Percentiles rank a stretch among this genome's conserved stretches.
phyloP scores from a whole-genome alignment of 2,329 filamentous ascomycete genomes.

The Ophiosphaerella herpotricha region DNA sequence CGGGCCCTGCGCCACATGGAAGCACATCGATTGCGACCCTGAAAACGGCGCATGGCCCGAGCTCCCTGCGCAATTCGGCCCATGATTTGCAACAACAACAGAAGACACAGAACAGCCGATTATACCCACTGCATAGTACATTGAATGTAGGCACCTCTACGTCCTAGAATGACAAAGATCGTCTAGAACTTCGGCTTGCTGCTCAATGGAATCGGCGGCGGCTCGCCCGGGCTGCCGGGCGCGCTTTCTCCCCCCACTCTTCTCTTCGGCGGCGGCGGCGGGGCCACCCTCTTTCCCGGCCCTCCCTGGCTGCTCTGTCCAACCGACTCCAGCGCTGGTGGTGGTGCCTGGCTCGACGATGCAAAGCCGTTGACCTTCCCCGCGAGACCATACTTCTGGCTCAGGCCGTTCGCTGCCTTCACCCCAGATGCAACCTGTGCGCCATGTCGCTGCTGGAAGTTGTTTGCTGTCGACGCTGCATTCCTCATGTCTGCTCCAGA shows the following conservation, averaged over 20 bases:
- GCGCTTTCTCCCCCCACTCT: slow-evolving; percentile 49
- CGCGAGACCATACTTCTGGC: slow-evolving; percentile 65
- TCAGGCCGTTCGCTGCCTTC: slow-evolving; percentile 60
- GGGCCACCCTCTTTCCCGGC: slow-evolving; percentile 59
- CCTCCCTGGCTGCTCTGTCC: slow-evolving; percentile 27
- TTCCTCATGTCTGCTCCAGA: slow-evolving; percentile 62
- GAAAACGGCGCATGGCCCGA: too few species aligned
- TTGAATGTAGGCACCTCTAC: not conserved
- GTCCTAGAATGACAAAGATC: not conserved
- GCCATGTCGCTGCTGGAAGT: slow-evolving; percentile 72
- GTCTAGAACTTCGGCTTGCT: slow-evolving; percentile 58
- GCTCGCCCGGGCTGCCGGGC: slow-evolving; percentile 31
- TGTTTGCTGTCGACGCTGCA: slow-evolving; percentile 66
- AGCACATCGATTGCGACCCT: too few species aligned
- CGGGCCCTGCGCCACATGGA: too few species aligned
- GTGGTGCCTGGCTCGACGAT: slow-evolving; percentile 27
- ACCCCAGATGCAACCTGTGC: slow-evolving; percentile 68
- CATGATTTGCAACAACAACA: too few species aligned
- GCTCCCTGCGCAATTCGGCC: too few species aligned
- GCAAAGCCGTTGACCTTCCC: slow-evolving; percentile 53
- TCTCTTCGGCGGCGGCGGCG: slow-evolving; percentile 64
- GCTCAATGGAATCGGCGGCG: slow-evolving; percentile 61
- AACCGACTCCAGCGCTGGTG: slow-evolving; percentile 32
- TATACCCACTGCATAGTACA: too few species aligned
- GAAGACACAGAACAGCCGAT: too few species aligned